These are phyloP conservation scores for Cyclotella kingstonii DNA, from an alignment of 108 stramenopile species.

Conservation along the genomic window DNA sequence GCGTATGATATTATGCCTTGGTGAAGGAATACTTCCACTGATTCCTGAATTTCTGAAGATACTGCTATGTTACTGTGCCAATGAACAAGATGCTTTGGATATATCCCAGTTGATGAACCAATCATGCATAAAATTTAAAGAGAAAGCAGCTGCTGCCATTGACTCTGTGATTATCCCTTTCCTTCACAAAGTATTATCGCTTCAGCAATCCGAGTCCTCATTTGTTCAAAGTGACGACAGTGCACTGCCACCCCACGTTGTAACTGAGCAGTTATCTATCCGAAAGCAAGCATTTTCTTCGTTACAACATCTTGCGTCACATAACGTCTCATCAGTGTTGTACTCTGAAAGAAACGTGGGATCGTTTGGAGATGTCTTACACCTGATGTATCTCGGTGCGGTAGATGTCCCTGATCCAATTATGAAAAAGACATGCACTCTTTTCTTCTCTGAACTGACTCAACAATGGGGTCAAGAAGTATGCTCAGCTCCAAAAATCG, in stretches of 20 bases:
- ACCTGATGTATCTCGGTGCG: conserved; percentile 60
- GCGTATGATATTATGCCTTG: conserved; percentile 65
- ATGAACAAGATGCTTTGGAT: conserved; percentile 58
- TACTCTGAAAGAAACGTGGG: conserved; percentile 49
- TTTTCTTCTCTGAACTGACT: conserved; percentile 58
- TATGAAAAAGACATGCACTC: conserved; percentile 63
- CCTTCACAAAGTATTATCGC: conserved; percentile 53
- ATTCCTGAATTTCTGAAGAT: conserved; percentile 55
- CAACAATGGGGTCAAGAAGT: conserved; percentile 44
- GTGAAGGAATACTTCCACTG: conserved; percentile 44
- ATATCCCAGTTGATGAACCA: conserved; percentile 69
- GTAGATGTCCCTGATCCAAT: conserved; percentile 51
- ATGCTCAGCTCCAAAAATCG: not conserved
- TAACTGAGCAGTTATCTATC: conserved; percentile 67
- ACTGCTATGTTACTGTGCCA: conserved; percentile 47
- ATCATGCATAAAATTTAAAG: conserved; percentile 65
- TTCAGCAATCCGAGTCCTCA: conserved; percentile 20
- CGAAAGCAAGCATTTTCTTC: conserved; percentile 59
- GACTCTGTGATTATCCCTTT: conserved; percentile 62
- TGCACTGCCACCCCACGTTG: conserved; percentile 48
- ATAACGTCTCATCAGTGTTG: conserved; percentile 50
- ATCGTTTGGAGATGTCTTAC: conserved; percentile 52
- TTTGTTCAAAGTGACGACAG: conserved; percentile 8
- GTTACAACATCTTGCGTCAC: conserved; percentile 52
- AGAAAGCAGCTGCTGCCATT: conserved; percentile 44